Evolutionary conservation across 1,284 basidiomycete genomes (phyloP).

Genomic region (Cutaneotrichosporon cutaneum): DNA sequence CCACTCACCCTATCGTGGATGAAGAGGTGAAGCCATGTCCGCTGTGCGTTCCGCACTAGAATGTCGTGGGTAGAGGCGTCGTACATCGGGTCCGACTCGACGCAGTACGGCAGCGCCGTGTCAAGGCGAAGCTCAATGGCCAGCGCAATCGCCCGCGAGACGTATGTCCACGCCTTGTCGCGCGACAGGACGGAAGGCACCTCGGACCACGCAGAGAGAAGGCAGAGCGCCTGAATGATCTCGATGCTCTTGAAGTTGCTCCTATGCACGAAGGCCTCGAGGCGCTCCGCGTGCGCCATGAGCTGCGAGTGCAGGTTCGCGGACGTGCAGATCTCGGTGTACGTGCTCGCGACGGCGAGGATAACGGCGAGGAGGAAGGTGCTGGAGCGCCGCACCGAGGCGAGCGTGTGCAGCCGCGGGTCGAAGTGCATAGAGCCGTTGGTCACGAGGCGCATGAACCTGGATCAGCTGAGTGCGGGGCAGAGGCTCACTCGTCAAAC

Average conservation of each 20-base stretch:
- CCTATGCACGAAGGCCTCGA: neutral
- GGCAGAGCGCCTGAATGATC: neutral
- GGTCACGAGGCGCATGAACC: neutral
- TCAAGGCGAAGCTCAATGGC: neutral
- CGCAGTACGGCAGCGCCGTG: neutral
- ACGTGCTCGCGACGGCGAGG: neutral
- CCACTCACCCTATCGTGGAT: neutral
- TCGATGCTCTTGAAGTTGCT: neutral
- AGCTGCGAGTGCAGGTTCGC: neutral
- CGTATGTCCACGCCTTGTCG: neutral
- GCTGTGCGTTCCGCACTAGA: neutral
- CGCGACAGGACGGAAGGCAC: neutral
- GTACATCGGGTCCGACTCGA: neutral
- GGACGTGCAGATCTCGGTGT: neutral
- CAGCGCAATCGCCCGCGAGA: neutral
- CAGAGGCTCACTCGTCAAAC: neutral
- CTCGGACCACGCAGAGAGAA: neutral
- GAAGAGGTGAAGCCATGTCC: neutral
- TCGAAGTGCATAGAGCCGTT: neutral
- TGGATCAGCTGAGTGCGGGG: neutral
- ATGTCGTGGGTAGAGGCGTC: neutral
- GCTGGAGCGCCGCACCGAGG: neutral
- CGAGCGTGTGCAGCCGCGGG: neutral
- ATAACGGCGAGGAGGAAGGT: neutral
- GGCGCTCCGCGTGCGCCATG: neutral